Evolutionary conservation across 208 protist species (phyloP).

Genomic region (Leishmania major): DNA sequence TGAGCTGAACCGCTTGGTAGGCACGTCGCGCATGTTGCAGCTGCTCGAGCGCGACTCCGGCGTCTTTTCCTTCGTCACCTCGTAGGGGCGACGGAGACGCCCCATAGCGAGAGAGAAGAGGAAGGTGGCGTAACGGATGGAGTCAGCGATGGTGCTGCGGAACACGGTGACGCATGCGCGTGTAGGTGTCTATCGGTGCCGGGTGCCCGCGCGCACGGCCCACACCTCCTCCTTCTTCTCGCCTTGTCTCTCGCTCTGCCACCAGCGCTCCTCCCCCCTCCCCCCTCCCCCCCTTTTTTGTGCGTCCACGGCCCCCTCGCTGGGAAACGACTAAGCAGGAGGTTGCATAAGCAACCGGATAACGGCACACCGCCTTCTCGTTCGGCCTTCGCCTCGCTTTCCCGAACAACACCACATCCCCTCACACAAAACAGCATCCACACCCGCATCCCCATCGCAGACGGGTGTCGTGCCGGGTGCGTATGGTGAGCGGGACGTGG

Average conservation of each 20-base stretch:
- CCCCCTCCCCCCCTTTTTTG: no score
- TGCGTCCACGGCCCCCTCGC: no score
- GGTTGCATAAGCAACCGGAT: neutral
- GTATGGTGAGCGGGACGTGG: neutral
- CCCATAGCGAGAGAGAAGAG: neutral
- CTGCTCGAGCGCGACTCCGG: slow-evolving; percentile 75
- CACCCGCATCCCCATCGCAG: neutral
- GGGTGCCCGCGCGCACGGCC: neutral
- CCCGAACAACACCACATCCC: neutral
- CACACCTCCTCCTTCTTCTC: no score
- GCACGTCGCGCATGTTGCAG: slow-evolving; percentile 74
- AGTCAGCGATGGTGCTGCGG: neutral
- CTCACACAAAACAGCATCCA: neutral
- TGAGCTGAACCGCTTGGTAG: slow-evolving; percentile 92
- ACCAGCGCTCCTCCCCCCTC: no score
- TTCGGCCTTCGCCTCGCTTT: neutral
- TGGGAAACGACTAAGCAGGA: neutral
- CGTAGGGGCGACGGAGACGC: slow-evolving; percentile 16
- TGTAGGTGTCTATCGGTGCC: neutral
- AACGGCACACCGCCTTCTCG: neutral
- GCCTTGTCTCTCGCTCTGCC: no score
- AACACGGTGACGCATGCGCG: neutral
- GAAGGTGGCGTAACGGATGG: neutral
- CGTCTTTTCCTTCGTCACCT: slow-evolving; percentile 85
- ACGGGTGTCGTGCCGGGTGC: neutral